A percentile compares a stretch with the other conserved stretches of the same genome.
These are phyloP conservation scores for Aotearoamyces nothofagi DNA, from an alignment of 2,329 filamentous ascomycete species.

Conservation along the genomic window DNA sequence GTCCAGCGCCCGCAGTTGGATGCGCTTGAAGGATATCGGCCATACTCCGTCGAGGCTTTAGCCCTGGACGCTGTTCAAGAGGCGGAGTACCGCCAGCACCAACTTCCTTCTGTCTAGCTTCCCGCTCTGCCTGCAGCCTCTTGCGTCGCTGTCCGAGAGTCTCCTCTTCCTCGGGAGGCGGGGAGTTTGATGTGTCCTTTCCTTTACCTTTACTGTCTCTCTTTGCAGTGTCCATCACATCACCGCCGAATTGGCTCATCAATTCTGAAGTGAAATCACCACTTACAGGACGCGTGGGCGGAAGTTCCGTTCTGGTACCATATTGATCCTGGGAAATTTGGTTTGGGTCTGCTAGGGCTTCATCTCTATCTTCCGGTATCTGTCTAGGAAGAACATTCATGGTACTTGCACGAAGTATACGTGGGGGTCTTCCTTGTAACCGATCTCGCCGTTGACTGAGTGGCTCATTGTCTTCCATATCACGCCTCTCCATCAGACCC, in stretches of 20 bases:
- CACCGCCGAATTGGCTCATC: constrained; percentile 44
- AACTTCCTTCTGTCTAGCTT: constrained; percentile 45
- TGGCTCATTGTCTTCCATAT: constrained; percentile 86
- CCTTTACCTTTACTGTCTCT: constrained; percentile 19
- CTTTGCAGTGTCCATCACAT: constrained; percentile 22
- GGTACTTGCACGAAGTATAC: constrained; percentile 10
- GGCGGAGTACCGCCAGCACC: constrained; percentile 10
- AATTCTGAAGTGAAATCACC: constrained; percentile 54
- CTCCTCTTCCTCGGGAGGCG: constrained; percentile 45
- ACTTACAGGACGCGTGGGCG: constrained; percentile 35
- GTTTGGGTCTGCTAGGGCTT: constrained; percentile 53
- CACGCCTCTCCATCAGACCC: constrained; percentile 64
- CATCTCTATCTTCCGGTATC: constrained; percentile 30
- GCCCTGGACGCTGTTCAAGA: constrained; percentile 9
- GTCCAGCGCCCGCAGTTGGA: constrained; percentile 22
- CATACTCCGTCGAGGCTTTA: constrained; percentile 25
- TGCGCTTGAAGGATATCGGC: constrained; percentile 32
- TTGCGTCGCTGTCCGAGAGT: constrained; percentile 65
- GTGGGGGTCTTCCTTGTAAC: constrained; percentile 12
- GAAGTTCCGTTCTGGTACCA: constrained; percentile 22
- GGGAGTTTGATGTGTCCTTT: constrained; percentile 17
- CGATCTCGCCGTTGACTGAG: constrained; percentile 17
- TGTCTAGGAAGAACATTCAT: constrained; percentile 12
- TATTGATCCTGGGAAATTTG: constrained; percentile 41
- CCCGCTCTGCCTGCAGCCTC: constrained; percentile 54